Evolutionary conservation across 805 yeast genomes (phyloP), one percentile per base, ranked within the genome.

Genomic region (Monosporozyma aerobia): DNA sequence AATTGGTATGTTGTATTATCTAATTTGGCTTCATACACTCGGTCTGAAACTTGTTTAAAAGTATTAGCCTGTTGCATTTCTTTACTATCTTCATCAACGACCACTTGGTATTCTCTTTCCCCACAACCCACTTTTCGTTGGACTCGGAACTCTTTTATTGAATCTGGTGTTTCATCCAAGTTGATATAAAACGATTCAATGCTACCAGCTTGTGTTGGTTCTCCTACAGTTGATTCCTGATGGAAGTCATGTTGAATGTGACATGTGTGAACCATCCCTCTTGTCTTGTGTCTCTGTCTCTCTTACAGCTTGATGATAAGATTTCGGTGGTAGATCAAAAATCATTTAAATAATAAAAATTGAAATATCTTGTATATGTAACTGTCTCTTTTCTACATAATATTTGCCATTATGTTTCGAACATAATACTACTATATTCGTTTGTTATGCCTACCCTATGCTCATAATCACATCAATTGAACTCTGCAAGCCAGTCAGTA

Each of bases 101-200:
- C 7, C 16, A 23, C 45, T 43, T 43, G 30, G 14, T 23, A 43
- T 10, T 35, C 48, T 49, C 49, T n/a, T 9, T 46, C 37, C 51
- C 62, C 7, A 58, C 47, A 13, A 57, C 56, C 52, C 3, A 67
- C 68, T n/a, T 43, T 43, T 14, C 29, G 8, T 9, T 56, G 57
- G 1, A 73, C 57, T n/a, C 50, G 56, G 44, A 63, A 67, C 48
- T 72, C 74, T 27, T 56, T 48, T 2, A 68, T 57, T 16, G 55
- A 60, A 32, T 63, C 53, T 13, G 51, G 54, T 1, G 63, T 48
- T 30, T 53, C 48, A 45, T 73, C 68, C 16, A 67, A 59, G 50
- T 71, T 73, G 16, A 79, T 61, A 77, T 80, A 80, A 58, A 79
- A 76, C 14, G 55, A 44, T 1, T 39, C 49, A 16, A 71, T 79